A percentile compares a stretch with the other conserved stretches of the same genome.
phyloP scores from a whole-genome alignment of 1,139 yeast species.

The Williopsis jadinii region DNA sequence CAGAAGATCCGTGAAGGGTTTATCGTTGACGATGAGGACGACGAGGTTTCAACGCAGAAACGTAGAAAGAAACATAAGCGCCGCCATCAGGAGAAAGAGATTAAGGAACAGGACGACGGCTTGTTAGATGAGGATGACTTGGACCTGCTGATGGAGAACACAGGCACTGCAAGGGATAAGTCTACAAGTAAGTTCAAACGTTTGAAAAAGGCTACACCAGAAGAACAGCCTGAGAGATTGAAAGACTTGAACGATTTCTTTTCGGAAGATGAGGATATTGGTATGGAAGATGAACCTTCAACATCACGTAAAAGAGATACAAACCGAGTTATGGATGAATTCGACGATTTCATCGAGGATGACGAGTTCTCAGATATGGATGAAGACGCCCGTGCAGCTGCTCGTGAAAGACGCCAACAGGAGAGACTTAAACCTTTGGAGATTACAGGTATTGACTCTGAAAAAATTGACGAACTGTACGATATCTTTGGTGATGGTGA shows the following conservation, averaged over 20 bases:
- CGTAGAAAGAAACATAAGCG: conserved; percentile 36
- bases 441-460: conserved; percentile 79
- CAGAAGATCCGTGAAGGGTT: conserved; percentile 81
- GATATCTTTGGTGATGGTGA: conserved; percentile 97
- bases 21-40: conserved; percentile 88
- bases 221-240: conserved; percentile 17
- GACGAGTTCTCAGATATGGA: conserved; percentile 95
- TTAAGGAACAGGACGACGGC: conserved; percentile 44
- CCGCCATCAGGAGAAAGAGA: conserved; percentile 20
- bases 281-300: conserved; percentile 27
- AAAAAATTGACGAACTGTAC: conserved; percentile 83
- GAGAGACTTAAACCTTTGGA: conserved; percentile 44
- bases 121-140: conserved; percentile 92
- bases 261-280: conserved; percentile 70
- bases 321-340: conserved; percentile 53
- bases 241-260: conserved; percentile 69
- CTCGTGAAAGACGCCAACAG: conserved; percentile 31
- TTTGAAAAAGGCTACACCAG: conserved; percentile 58
- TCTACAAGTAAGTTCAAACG: conserved; percentile 53
- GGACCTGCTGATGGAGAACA: conserved; percentile 83
- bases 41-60: conserved; percentile 31
- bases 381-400: conserved; percentile 44
- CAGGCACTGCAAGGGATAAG: conserved; percentile 49
- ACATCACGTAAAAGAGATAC: conserved; percentile 18
- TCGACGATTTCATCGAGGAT: conserved; percentile 95